Percentiles rank a stretch among this genome's conserved stretches.
These are phyloP conservation scores for Colletotrichum sublineola DNA, from an alignment of 2,329 filamentous ascomycete genomes.

Conservation along the genomic window DNA sequence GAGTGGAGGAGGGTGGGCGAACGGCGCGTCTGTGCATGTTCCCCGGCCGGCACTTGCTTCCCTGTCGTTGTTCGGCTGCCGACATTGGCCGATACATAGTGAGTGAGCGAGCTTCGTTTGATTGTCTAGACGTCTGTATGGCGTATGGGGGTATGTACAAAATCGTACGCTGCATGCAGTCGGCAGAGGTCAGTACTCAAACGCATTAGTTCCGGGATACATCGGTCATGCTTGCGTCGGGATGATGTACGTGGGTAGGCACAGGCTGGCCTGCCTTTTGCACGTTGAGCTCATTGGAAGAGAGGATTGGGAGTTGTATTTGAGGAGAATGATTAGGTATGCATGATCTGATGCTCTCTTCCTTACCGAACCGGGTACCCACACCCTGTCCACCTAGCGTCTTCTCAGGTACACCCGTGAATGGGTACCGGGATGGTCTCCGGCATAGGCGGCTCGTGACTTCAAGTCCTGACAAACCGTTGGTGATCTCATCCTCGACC, in stretches of 20 bases:
- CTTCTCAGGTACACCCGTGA: conserved; percentile 19
- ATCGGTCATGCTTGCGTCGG: neutral
- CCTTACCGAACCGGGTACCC: neutral
- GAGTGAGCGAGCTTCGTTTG: neutral
- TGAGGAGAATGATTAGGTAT: neutral
- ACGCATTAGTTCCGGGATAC: neutral
- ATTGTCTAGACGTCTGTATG: conserved; percentile 6
- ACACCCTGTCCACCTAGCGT: neutral
- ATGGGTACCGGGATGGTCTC: conserved; percentile 4
- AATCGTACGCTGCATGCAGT: neutral
- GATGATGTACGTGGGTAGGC: conserved; percentile 2
- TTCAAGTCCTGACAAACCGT: neutral
- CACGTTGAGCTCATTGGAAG: neutral
- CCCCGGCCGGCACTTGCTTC: conserved; percentile 12
- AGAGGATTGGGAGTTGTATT: neutral
- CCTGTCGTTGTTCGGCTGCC: neutral
- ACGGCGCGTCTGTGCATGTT: conserved; percentile 29
- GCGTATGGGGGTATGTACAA: neutral
- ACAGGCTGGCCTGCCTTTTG: neutral
- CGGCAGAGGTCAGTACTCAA: neutral
- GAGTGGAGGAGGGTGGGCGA: conserved; percentile 15
- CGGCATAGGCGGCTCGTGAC: conserved; percentile 27
- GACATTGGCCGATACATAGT: neutral
- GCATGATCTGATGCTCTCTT: neutral
- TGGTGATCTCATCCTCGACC: conserved; percentile 27